These are phyloP conservation scores for Malus hybrid DNA, from an alignment of 331 rosid species.

Conservation along the genomic window DNA sequence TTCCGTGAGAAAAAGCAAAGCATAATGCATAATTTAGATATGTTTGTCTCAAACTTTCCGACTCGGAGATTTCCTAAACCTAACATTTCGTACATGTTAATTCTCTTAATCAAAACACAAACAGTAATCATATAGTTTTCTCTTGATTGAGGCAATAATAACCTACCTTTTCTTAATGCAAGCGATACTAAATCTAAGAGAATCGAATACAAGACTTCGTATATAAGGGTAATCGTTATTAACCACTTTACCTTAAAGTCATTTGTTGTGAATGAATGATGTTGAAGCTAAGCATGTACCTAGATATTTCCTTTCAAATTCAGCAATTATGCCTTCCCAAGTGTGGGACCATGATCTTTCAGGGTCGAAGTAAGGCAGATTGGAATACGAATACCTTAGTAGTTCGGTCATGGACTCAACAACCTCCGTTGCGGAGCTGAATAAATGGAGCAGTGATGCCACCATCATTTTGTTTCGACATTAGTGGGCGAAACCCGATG, in stretches of 20 bases:
- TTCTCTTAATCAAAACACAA: not conserved
- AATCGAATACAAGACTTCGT: not conserved
- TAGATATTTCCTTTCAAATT: not conserved
- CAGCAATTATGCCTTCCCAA: not conserved
- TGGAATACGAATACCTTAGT: too few species aligned
- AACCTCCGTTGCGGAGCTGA: too few species aligned
- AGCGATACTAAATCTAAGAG: not conserved
- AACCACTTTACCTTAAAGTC: not conserved
- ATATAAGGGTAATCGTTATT: not conserved
- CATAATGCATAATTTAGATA: constrained; percentile 3
- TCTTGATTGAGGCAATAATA: not conserved
- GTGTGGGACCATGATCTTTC: not conserved
- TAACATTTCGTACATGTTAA: not conserved
- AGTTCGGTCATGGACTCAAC: not conserved
- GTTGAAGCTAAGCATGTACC: not conserved
- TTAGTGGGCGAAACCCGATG: too few species aligned
- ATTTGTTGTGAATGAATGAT: too few species aligned
- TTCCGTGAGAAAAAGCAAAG: constrained; percentile 21
- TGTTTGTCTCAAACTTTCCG: constrained; percentile 8
- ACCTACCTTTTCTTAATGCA: not conserved
- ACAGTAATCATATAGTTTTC: not conserved
- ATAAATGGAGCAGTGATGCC: too few species aligned
- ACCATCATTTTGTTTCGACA: too few species aligned
- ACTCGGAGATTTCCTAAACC: not conserved
- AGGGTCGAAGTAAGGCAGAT: too few species aligned